Evolutionary conservation across 371 early-diverging fungal species (phyloP).

Genomic region (Umbelopsis sp.): DNA sequence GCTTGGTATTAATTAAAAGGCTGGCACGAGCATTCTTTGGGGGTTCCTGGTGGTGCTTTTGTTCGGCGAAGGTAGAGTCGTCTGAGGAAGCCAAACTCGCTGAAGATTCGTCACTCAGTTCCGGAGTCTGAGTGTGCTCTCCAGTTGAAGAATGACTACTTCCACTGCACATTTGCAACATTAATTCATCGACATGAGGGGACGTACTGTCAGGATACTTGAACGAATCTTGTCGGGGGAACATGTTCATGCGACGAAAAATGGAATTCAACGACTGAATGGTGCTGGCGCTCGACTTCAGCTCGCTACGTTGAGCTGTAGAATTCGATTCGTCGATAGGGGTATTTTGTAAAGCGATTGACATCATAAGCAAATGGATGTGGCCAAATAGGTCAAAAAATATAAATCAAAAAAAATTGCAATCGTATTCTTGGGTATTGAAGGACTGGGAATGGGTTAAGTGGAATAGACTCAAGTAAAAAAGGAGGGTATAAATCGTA

Average conservation of each 20-base stretch:
- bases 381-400: too few relatives aligned
- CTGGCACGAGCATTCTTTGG: background rate
- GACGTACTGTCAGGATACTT: slow-evolving; percentile 17
- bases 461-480: background rate
- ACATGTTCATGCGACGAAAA: slow-evolving; percentile 16
- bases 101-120: background rate
- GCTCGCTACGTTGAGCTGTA: background rate
- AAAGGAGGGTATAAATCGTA: background rate
- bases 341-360: background rate
- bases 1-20: slow-evolving; percentile 17
- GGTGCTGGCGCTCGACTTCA: background rate
- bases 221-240: slow-evolving; percentile 4
- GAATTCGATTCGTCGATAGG: background rate
- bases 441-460: background rate
- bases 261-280: slow-evolving; percentile 5
- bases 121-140: background rate
- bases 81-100: slow-evolving; percentile 6
- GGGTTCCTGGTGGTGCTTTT: background rate
- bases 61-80: background rate
- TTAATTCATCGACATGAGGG: slow-evolving; percentile 6
- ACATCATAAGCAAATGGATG: background rate
- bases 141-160: background rate
- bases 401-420: too few relatives aligned
- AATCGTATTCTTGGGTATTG: too few relatives aligned
- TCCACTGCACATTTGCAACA: slow-evolving; percentile 10